Conservation (phyloP, 2,329 filamentous ascomycete genomes). For the Beauveria caledonica region DNA sequence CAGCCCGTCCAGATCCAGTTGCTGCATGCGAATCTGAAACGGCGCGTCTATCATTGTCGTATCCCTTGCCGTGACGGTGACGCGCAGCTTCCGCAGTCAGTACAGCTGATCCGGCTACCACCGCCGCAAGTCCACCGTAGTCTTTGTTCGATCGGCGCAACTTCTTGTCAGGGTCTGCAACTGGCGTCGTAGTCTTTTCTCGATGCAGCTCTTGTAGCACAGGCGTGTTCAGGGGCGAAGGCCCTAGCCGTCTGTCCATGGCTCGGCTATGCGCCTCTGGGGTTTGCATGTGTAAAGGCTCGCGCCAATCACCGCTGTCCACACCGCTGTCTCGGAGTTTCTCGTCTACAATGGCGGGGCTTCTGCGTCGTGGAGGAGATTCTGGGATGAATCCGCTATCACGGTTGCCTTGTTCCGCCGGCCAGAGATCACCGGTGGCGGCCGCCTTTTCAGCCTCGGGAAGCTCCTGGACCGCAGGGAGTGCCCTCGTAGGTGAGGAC, state of each 20-base stretch:
- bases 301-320: slow-evolving; percentile 42
- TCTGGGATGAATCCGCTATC: slow-evolving; percentile 43
- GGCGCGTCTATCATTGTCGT: slow-evolving; percentile 15
- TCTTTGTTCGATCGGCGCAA: slow-evolving; percentile 16
- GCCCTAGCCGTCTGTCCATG: slow-evolving; percentile 20
- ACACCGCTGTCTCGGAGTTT: slow-evolving; percentile 47
- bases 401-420: slow-evolving; percentile 32
- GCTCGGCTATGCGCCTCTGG: slow-evolving; percentile 18
- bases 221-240: slow-evolving; percentile 30
- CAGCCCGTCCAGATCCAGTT: slow-evolving; percentile 14
- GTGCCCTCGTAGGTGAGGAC: slow-evolving; percentile 33
- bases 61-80: neutral
- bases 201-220: slow-evolving; percentile 31
- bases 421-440: slow-evolving; percentile 14
- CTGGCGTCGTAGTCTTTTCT: slow-evolving; percentile 23
- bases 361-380: slow-evolving; percentile 31
- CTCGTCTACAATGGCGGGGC: slow-evolving; percentile 25
- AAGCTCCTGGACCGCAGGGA: slow-evolving; percentile 45
- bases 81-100: slow-evolving; percentile 7
- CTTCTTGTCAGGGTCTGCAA: slow-evolving; percentile 36
- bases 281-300: slow-evolving; percentile 21
- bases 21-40: slow-evolving; percentile 28
- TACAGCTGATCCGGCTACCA: slow-evolving; percentile 4
- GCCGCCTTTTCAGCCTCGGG: slow-evolving; percentile 36
- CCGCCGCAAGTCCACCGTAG: slow-evolving; percentile 21